phyloP scores from a whole-genome alignment of 345 rosid species.

The Geranium rotundifolium region DNA sequence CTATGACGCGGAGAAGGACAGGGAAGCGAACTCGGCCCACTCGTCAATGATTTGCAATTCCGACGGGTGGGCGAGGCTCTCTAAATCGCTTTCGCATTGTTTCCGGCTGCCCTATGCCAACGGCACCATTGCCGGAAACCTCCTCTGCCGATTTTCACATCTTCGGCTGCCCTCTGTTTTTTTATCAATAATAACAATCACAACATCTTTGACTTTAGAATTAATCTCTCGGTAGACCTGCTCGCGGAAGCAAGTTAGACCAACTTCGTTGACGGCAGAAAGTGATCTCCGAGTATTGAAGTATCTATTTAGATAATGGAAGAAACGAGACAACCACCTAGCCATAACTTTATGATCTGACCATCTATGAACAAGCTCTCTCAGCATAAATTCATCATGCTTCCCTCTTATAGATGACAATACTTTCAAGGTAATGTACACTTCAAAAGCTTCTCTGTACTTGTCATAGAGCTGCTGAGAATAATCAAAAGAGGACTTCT shows the following conservation, averaged over 20 bases:
- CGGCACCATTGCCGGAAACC: too few relatives aligned
- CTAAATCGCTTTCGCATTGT: too few relatives aligned
- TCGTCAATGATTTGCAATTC: too few relatives aligned
- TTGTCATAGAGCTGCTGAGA: conserved; percentile 61
- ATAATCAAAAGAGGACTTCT: conserved; percentile 54
- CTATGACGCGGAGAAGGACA: too few relatives aligned
- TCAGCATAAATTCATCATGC: conserved; percentile 50
- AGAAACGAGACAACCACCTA: conserved; percentile 49
- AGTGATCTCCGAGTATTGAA: conserved; percentile 38
- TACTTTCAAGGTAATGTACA: conserved; percentile 39
- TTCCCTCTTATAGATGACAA: conserved; percentile 42
- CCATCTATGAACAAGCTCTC: conserved; percentile 52
- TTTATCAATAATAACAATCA: conserved; percentile 46
- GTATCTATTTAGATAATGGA: conserved; percentile 45
- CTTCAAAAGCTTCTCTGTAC: conserved; percentile 45
- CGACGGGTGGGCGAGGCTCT: too few relatives aligned
- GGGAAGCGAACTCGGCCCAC: too few relatives aligned
- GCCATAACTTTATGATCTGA: conserved; percentile 47
- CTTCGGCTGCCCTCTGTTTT: too few relatives aligned
- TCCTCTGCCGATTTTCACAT: too few relatives aligned
- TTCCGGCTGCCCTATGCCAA: too few relatives aligned
- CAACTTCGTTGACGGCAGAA: conserved; percentile 40
- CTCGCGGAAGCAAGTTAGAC: conserved; percentile 45
- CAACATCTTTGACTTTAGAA: conserved; percentile 38
- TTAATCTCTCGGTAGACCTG: conserved; percentile 40